Base-by-base conservation (phyloP, 2,329 filamentous ascomycete genomes). In the Alternaria arbusti region DNA sequence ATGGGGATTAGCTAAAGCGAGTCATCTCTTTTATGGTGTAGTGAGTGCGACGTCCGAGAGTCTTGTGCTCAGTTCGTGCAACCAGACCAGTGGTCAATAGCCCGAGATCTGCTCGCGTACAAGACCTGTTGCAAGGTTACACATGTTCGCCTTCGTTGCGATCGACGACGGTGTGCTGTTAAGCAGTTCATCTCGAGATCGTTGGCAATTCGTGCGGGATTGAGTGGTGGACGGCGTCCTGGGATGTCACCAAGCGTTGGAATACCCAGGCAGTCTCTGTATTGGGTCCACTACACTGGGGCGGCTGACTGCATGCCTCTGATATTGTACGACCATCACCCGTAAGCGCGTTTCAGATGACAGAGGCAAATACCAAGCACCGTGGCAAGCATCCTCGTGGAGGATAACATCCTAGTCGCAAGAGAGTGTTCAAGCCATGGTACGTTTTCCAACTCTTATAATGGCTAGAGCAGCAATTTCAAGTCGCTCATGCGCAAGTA, bases 31-130 rank as follows among this genome's bases (percentile, higher is more conserved):
- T 72, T 76, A 65, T 64, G 72, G 77, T 65, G 74, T 74, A 78
- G 74, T 69, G 66, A 58, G 76, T 77, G 75, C 75, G 76, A 78
- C 76, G 61, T 74, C 66, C 57, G 64, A 72, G 70, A 67, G 66
- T 71, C 74, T 71, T 59, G 66, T 72, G 63, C 66, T 67, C 59
- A 64, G 32, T 60, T 25, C 74, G 77, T 78, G 67, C 30, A 62
- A 78, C 76, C 50, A 50, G 52, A 36, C 32, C 57, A 60, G 55
- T 65, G 56, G 68, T 68, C 69, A 67, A 65, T 54, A 69, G 59
- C 52, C 63, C 54, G 57, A 68, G 46, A 56, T 61, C 49, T 63
- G 61, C 63, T 64, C 49, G 59, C 61, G 61, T 52, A 70, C 63
- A 60, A 69, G 51, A 47, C 22, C 63, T 58, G 68, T 63, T 71